phyloP scores from a whole-genome alignment of 495 filamentous ascomycete species.

The Chaetomidium leptoderma region DNA sequence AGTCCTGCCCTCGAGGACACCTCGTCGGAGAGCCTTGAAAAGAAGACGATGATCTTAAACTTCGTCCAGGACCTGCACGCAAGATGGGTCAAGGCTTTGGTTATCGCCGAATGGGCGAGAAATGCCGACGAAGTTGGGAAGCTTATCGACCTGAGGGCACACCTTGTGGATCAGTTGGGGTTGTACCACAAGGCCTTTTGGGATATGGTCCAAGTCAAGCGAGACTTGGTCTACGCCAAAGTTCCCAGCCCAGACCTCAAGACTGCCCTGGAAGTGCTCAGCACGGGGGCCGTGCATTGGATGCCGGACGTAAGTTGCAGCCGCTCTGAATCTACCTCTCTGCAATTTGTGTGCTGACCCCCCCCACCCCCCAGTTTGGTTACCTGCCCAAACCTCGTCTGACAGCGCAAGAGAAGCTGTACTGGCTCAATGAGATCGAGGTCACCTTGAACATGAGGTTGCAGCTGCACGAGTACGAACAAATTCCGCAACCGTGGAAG shows the following conservation, averaged over 20 bases:
- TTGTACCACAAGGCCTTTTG: slow-evolving; percentile 54
- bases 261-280: slow-evolving; percentile 80
- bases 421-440: slow-evolving; percentile 73
- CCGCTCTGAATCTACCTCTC: slow-evolving; percentile 1
- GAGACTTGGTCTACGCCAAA: slow-evolving; percentile 57
- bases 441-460: slow-evolving; percentile 75
- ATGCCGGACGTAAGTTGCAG: slow-evolving; percentile 64
- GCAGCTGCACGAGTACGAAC: slow-evolving; percentile 72
- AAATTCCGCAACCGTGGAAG: slow-evolving; percentile 64
- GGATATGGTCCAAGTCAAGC: slow-evolving; percentile 64
- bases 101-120: slow-evolving; percentile 82
- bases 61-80: slow-evolving; percentile 56
- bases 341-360: slow-evolving; percentile 19
- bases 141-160: slow-evolving; percentile 76
- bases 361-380: slow-evolving; percentile 51
- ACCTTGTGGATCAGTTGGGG: slow-evolving; percentile 57
- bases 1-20: slow-evolving; percentile 45
- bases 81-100: slow-evolving; percentile 81
- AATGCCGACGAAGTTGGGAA: slow-evolving; percentile 71
- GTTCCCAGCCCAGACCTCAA: slow-evolving; percentile 84
- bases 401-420: slow-evolving; percentile 58
- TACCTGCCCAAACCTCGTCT: slow-evolving; percentile 75
- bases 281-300: slow-evolving; percentile 66
- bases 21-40: slow-evolving; percentile 63
- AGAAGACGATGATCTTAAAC: slow-evolving; percentile 72